Evolutionary conservation across 495 filamentous ascomycete species (phyloP).

Genomic region (Neurospora hispaniola): DNA sequence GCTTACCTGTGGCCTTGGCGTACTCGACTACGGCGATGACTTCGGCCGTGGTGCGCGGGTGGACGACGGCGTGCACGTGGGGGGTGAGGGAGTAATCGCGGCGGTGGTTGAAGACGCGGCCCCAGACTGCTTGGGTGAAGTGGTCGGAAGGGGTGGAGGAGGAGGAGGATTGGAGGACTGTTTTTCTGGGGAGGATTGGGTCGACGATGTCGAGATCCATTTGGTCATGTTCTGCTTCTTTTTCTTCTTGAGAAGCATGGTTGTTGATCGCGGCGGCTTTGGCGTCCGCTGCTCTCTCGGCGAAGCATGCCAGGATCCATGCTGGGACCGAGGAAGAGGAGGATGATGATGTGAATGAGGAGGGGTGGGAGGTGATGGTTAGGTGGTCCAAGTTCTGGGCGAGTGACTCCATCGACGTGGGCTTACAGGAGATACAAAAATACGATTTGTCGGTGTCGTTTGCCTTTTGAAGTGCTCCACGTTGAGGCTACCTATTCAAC

Average conservation of each 20-base stretch:
- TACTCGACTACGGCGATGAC: slow-evolving; percentile 35
- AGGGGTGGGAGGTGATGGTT: neutral
- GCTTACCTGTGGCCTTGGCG: slow-evolving; percentile 26
- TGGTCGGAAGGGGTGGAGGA: neutral
- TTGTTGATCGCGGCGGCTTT: neutral
- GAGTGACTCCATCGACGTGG: neutral
- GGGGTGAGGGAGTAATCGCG: slow-evolving; percentile 29
- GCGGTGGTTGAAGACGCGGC: slow-evolving; percentile 22
- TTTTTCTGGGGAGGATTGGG: neutral
- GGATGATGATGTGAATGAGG: neutral
- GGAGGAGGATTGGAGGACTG: neutral
- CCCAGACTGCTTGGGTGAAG: slow-evolving; percentile 15
- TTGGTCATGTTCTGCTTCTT: neutral
- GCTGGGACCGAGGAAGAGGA: neutral
- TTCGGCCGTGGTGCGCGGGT: slow-evolving; percentile 27
- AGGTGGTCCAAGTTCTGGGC: neutral
- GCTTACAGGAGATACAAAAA: too few relatives aligned
- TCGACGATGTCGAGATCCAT: neutral
- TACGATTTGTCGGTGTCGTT: too few relatives aligned
- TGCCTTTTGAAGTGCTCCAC: neutral
- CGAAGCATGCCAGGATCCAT: neutral
- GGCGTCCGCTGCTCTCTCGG: neutral
- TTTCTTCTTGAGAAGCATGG: neutral
- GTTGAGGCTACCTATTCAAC: neutral
- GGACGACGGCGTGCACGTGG: slow-evolving; percentile 27